phyloP scores from a whole-genome alignment of 2,329 filamentous ascomycete species.

The Ophiostoma sp. region DNA sequence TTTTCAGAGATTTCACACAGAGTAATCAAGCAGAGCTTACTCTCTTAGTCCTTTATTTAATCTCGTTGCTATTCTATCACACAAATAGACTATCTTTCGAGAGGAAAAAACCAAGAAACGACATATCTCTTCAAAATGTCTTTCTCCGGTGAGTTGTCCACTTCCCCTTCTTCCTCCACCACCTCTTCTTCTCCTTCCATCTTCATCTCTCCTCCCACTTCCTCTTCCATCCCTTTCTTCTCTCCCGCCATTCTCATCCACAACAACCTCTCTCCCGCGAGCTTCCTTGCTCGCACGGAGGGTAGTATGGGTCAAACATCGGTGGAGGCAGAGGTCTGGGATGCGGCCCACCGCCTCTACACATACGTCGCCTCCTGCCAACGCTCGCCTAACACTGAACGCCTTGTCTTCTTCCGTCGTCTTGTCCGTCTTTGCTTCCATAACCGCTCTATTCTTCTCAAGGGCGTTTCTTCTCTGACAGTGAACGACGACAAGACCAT shows the following conservation, averaged over 20 bases:
- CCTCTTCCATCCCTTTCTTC: neutral
- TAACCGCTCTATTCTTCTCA: neutral
- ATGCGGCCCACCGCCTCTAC: conserved; percentile 21
- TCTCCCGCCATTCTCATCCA: neutral
- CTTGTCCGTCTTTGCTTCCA: conserved; percentile 22
- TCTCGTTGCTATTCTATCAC: neutral
- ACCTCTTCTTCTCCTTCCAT: neutral
- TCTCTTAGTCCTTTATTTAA: neutral
- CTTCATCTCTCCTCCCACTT: neutral
- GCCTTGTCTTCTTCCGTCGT: neutral
- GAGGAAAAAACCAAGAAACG: neutral
- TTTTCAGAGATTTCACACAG: neutral
- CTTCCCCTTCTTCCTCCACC: neutral
- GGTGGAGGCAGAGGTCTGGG: conserved; percentile 19
- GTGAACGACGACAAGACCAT: neutral
- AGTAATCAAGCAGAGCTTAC: neutral
- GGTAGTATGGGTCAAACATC: conserved; percentile 8
- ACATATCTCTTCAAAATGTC: conserved; percentile 7
- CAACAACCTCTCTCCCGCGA: neutral
- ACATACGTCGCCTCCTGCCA: neutral
- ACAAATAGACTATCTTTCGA: neutral
- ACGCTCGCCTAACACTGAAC: neutral
- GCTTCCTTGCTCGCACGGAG: conserved; percentile 13
- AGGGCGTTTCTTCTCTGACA: neutral
- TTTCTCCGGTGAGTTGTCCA: neutral